Evolutionary conservation across 2,329 filamentous ascomycete genomes (phyloP).

Genomic region (Aspergillus niger): DNA sequence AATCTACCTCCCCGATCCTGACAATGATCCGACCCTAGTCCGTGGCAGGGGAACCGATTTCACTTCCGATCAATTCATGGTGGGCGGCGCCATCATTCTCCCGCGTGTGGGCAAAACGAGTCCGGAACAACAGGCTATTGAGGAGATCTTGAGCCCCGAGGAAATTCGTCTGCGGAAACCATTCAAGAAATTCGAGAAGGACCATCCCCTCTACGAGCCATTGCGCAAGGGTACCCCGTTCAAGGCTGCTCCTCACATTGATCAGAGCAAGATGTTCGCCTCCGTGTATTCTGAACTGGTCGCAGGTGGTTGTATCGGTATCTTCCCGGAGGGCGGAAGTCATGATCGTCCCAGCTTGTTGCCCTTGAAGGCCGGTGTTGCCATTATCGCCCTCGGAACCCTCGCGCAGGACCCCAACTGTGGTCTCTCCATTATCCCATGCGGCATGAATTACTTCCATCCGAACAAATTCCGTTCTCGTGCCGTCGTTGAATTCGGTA

Average conservation of each 20-base stretch:
- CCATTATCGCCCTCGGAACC: conserved; percentile 94
- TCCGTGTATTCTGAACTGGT: conserved; percentile 84
- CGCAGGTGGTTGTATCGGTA: conserved; percentile 85
- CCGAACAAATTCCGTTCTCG: conserved; percentile 97
- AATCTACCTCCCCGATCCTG: conserved; percentile 85
- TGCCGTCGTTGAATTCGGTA: conserved; percentile 93
- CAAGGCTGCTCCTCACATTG: conserved; percentile 88
- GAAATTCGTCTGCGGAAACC: conserved; percentile 85
- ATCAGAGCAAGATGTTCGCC: conserved; percentile 91
- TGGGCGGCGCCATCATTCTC: conserved; percentile 82
- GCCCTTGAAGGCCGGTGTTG: conserved; percentile 92
- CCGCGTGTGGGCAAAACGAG: conserved; percentile 80
- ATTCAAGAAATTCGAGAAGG: conserved; percentile 66
- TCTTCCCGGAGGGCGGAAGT: conserved; percentile 95
- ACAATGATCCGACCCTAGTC: conserved; percentile 79
- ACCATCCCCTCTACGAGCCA: conserved; percentile 78
- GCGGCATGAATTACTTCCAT: conserved; percentile 99
- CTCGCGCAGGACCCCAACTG: conserved; percentile 83
- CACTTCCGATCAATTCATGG: conserved; percentile 64
- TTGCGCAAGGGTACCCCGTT: conserved; percentile 76
- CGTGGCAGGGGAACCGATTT: conserved; percentile 83
- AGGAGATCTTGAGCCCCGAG: conserved; percentile 75
- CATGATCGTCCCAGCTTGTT: conserved; percentile 91
- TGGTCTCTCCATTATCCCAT: conserved; percentile 90
- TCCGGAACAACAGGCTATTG: conserved; percentile 72